Percentiles rank a stretch among this genome's conserved stretches.
Conservation (phyloP, 176 grass and related monocot genomes). For the Oryza nivara region DNA sequence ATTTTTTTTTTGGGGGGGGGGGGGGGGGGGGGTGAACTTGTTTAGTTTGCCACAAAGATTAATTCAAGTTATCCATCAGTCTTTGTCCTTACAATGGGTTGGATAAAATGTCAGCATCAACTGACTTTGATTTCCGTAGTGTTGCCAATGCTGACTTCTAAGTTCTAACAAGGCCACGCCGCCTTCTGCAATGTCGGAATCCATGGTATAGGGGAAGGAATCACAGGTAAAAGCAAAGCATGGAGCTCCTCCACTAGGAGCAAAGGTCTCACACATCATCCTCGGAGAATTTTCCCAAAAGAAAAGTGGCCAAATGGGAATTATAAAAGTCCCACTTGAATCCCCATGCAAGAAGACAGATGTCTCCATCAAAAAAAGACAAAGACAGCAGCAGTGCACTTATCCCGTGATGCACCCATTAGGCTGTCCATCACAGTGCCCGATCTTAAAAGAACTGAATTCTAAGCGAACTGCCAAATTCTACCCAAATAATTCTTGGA, state of each 20-base stretch:
- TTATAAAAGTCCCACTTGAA: neutral
- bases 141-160: neutral
- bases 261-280: neutral
- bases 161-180: neutral
- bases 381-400: neutral
- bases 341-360: neutral
- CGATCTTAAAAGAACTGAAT: neutral
- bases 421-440: neutral
- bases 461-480: neutral
- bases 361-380: neutral
- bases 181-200: neutral
- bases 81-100: neutral
- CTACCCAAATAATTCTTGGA: neutral
- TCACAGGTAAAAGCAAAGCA: neutral
- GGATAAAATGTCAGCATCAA: neutral
- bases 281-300: neutral
- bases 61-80: neutral
- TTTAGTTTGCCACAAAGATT: neutral
- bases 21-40: too few relatives aligned
- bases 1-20: too few relatives aligned
- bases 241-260: neutral
- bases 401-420: neutral
- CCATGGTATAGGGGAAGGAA: neutral
- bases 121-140: neutral
- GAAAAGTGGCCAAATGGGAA: neutral